phyloP scores from a whole-genome alignment of 148 eudicot species.

The Mesembryanthemum crystallinum region DNA sequence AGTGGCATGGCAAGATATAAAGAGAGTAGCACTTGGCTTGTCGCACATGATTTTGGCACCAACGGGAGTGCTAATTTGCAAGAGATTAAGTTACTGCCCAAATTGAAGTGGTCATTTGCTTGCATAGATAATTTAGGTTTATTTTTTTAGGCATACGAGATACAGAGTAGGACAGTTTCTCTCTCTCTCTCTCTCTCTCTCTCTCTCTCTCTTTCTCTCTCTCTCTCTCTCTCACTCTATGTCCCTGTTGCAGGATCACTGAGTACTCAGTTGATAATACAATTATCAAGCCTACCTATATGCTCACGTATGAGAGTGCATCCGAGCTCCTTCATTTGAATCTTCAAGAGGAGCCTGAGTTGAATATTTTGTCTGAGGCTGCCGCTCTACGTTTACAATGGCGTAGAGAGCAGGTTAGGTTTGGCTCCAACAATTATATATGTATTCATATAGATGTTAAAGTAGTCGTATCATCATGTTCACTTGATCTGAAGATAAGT shows the following conservation, averaged over 20 bases:
- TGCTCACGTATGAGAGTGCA: conserved; percentile 98
- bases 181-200: too few relatives aligned
- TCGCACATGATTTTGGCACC: not conserved
- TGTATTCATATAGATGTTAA: not conserved
- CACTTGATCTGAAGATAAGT: too few relatives aligned
- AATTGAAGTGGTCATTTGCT: not conserved
- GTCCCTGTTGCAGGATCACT: conserved; percentile 61
- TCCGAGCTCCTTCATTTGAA: conserved; percentile 84
- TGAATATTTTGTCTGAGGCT: conserved; percentile 84
- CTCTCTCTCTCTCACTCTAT: conserved; percentile 4
- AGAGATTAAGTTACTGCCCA: not conserved
- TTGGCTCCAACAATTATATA: not conserved
- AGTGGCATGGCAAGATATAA: not conserved
- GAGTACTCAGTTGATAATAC: conserved; percentile 84
- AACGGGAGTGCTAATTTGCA: conserved; percentile 2
- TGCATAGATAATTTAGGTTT: not conserved
- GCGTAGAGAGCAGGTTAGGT: conserved; percentile 76
- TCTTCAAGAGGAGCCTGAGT: conserved; percentile 80
- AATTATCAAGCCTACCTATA: conserved; percentile 78
- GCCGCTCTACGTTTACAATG: conserved; percentile 77
- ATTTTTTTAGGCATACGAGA: not conserved
- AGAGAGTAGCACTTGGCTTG: not conserved
- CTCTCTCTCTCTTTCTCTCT: not conserved
- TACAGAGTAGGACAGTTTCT: conserved; percentile 17
- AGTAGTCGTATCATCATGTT: not conserved